Evolutionary conservation across 1,284 basidiomycete genomes (phyloP).

Genomic region (Phellopilus nigrolimitatus): DNA sequence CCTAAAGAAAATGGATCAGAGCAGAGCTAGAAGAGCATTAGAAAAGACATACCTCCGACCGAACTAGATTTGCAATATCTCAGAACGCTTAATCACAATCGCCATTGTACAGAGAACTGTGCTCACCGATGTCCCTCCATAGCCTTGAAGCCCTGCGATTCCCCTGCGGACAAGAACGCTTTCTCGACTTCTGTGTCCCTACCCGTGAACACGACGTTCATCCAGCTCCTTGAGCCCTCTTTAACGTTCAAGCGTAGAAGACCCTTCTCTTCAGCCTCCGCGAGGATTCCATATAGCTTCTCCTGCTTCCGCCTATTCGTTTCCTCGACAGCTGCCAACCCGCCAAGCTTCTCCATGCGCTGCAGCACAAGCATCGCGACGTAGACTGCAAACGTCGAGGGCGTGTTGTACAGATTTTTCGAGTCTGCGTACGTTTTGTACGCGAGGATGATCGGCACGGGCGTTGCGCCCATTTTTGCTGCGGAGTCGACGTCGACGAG

Average conservation of each 20-base stretch:
- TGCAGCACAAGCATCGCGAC: constrained; percentile 84
- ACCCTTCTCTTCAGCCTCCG: constrained; percentile 66
- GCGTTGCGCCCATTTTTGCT: constrained; percentile 65
- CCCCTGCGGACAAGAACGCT: constrained; percentile 75
- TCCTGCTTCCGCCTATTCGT: constrained; percentile 70
- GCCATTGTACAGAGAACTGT: not conserved
- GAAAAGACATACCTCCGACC: constrained; percentile 50
- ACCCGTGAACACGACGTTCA: constrained; percentile 86
- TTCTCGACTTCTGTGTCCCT: constrained; percentile 56
- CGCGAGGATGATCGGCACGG: constrained; percentile 76
- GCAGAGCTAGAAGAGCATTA: constrained; percentile 23
- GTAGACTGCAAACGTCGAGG: constrained; percentile 91
- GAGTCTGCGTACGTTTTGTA: constrained; percentile 85
- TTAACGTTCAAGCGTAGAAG: constrained; percentile 66
- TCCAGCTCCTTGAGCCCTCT: constrained; percentile 77
- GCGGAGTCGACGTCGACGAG: constrained; percentile 84
- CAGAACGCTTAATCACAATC: constrained; percentile 1
- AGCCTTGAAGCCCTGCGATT: constrained; percentile 73
- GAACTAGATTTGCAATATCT: constrained; percentile 35
- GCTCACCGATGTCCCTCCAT: constrained; percentile 88
- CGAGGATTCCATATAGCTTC: constrained; percentile 69
- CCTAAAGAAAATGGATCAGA: constrained; percentile 40
- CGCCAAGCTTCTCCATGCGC: constrained; percentile 66
- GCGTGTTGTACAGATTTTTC: constrained; percentile 91
- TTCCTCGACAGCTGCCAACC: constrained; percentile 64